A percentile compares a stretch with the other conserved stretches of the same genome.
These are phyloP conservation scores for Cubamyces sp. DNA, from an alignment of 768 basidiomycete species.

Conservation along the genomic window DNA sequence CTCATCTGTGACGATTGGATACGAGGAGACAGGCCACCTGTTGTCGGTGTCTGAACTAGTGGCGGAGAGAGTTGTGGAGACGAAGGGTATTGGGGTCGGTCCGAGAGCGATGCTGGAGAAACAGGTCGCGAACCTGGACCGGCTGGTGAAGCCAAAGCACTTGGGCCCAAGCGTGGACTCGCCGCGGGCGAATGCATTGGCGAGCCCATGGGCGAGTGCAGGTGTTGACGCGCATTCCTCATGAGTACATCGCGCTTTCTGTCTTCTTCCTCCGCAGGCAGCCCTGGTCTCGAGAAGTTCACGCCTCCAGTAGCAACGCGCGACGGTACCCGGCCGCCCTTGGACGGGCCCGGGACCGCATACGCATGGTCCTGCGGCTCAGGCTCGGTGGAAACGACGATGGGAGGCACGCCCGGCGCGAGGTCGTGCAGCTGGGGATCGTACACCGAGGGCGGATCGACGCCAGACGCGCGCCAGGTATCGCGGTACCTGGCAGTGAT, in stretches of 20 bases:
- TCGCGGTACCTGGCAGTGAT: conserved; percentile 29
- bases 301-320: conserved; percentile 44
- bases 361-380: conserved; percentile 8
- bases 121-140: conserved; percentile 7
- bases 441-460: conserved; percentile 14
- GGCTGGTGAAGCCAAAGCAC: conserved; percentile 9
- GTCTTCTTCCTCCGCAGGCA: conserved; percentile 48
- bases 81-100: background rate
- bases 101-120: conserved; percentile 13
- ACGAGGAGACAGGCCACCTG: conserved; percentile 9
- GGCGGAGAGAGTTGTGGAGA: background rate
- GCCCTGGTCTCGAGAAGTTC: conserved; percentile 67
- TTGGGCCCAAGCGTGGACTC: conserved; percentile 5
- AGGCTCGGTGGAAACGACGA: conserved; percentile 50
- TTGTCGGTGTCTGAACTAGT: background rate
- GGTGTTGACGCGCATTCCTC: conserved; percentile 53
- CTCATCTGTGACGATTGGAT: conserved; percentile 34
- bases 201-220: conserved; percentile 30
- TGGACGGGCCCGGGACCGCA: conserved; percentile 22
- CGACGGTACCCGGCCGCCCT: conserved; percentile 46
- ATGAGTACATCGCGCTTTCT: conserved; percentile 53
- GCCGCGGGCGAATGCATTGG: conserved; percentile 5
- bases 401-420: conserved; percentile 45
- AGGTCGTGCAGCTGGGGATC: conserved; percentile 1
- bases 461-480: conserved; percentile 24